These are phyloP conservation scores for Nitzschia putrida DNA, from an alignment of 108 stramenopile genomes.

Conservation along the genomic window DNA sequence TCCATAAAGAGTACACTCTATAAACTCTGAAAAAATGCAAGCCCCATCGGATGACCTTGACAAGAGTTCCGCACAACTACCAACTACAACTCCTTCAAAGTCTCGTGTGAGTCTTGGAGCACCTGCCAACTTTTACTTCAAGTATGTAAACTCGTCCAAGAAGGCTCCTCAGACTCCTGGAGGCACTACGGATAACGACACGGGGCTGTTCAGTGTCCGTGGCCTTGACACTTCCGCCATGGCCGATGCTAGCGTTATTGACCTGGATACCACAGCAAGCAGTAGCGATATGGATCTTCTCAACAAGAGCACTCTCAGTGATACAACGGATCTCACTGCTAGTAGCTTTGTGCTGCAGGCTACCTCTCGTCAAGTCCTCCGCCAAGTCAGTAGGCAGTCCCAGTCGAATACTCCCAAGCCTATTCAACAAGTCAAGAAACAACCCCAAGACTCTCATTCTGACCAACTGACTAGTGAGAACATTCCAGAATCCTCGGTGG, in stretches of 20 bases:
- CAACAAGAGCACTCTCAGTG: constrained; percentile 65
- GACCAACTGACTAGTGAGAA: background rate
- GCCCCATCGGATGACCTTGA: background rate
- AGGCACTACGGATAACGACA: background rate
- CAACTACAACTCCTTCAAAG: constrained; percentile 30
- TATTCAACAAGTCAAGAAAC: background rate
- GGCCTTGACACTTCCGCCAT: constrained; percentile 6
- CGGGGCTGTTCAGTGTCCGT: constrained; percentile 34
- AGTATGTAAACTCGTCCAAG: constrained; percentile 39
- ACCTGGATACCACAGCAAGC: constrained; percentile 24
- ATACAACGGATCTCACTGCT: constrained; percentile 80
- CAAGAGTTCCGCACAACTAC: background rate
- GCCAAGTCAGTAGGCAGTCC: constrained; percentile 7
- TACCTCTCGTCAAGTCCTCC: constrained; percentile 29
- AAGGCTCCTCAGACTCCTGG: constrained; percentile 2
- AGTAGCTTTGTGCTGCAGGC: constrained; percentile 66
- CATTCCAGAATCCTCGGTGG: constrained; percentile 11
- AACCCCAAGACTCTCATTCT: background rate
- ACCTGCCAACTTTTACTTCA: constrained; percentile 54
- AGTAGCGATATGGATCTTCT: constrained; percentile 38
- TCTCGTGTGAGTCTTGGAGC: constrained; percentile 43
- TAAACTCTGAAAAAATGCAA: too few relatives aligned
- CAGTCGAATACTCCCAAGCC: background rate
- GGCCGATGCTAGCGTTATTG: constrained; percentile 42
- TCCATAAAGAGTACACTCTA: too few relatives aligned